Evolutionary conservation across 2,329 filamentous ascomycete genomes (phyloP).

Genomic region (Neurospora sp.): DNA sequence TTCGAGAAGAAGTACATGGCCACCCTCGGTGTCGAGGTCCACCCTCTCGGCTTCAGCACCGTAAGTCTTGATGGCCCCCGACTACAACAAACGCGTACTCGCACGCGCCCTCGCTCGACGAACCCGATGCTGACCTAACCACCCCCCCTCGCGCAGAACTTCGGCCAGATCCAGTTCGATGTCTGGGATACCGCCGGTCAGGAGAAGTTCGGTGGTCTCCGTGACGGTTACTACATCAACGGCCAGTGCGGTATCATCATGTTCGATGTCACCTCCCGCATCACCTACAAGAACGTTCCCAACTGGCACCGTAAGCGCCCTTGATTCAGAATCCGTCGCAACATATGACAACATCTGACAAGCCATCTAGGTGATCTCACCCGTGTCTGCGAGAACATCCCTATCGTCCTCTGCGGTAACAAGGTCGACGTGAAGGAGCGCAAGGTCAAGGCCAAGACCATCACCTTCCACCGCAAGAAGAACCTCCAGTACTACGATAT

Average conservation of each 20-base stretch:
- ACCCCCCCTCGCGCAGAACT: conserved; percentile 59
- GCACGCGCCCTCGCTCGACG: conserved; percentile 1
- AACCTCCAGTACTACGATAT: conserved; percentile 99
- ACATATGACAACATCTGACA: background rate
- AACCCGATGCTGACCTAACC: conserved; percentile 18
- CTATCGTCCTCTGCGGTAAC: conserved; percentile 96
- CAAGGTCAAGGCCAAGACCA: conserved; percentile 99
- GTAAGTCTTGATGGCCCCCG: conserved; percentile 51
- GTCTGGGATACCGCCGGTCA: conserved; percentile 99
- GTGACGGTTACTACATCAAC: conserved; percentile 99
- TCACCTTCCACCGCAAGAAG: conserved; percentile 99
- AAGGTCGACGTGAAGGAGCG: conserved; percentile 99
- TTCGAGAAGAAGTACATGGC: conserved; percentile 99
- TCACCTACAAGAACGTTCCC: conserved; percentile 99
- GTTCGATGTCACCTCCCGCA: conserved; percentile 98
- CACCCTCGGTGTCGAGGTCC: conserved; percentile 97
- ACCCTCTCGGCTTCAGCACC: conserved; percentile 95
- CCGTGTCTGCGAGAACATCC: conserved; percentile 98
- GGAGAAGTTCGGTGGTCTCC: conserved; percentile 99
- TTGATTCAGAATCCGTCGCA: background rate
- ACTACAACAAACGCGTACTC: background rate
- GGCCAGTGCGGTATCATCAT: conserved; percentile 99
- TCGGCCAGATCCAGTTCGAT: conserved; percentile 94
- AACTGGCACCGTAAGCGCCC: conserved; percentile 88
- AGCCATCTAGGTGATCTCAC: conserved; percentile 71